These are phyloP conservation scores for Extremus antarcticus DNA, from an alignment of 495 filamentous ascomycete genomes.

Conservation along the genomic window DNA sequence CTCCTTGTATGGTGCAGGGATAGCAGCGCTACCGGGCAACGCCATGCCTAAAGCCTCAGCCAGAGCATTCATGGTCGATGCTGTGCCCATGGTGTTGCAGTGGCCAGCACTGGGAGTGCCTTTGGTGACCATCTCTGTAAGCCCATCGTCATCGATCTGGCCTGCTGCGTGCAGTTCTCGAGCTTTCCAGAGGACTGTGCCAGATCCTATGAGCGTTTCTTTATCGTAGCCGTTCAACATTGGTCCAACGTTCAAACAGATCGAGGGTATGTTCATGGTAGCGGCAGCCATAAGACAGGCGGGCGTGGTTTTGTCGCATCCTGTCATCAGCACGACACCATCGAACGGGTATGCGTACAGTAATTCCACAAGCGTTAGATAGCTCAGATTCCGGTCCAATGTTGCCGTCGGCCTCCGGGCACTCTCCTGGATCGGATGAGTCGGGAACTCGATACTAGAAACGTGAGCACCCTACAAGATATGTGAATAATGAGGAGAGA, in stretches of 20 bases:
- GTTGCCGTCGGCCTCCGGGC: constrained; percentile 40
- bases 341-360: constrained; percentile 44
- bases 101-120: constrained; percentile 44
- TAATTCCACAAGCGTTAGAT: constrained; percentile 42
- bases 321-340: constrained; percentile 44
- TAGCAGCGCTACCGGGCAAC: constrained; percentile 43
- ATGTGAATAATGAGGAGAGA: too few relatives aligned
- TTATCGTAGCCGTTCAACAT: constrained; percentile 45
- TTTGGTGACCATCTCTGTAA: constrained; percentile 40
- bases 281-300: constrained; percentile 47
- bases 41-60: constrained; percentile 48
- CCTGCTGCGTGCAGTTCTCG: constrained; percentile 43
- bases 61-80: constrained; percentile 48
- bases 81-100: constrained; percentile 50
- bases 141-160: constrained; percentile 38
- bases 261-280: constrained; percentile 47
- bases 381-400: constrained; percentile 44
- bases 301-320: constrained; percentile 49
- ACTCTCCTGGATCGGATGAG: constrained; percentile 46
- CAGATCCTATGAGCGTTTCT: constrained; percentile 36
- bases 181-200: constrained; percentile 42
- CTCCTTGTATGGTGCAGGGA: constrained; percentile 44
- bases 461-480: too few relatives aligned
- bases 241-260: constrained; percentile 45
- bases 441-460: constrained; percentile 29